Percentiles rank a stretch among this genome's conserved stretches.
phyloP scores from a whole-genome alignment of 306 rosid genomes.

The Casuarina glauca region DNA sequence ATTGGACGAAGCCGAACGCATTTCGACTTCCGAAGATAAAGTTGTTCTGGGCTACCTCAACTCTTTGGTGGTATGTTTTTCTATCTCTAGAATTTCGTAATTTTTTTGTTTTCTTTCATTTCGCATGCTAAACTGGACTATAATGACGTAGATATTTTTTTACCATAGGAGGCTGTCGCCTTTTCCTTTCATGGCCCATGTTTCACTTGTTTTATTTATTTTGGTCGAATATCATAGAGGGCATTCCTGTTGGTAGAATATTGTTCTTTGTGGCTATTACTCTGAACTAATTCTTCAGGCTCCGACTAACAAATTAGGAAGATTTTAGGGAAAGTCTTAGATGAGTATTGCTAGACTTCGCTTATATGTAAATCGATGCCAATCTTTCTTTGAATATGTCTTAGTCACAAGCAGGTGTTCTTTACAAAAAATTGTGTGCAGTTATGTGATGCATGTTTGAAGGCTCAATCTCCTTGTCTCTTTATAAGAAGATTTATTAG shows the following conservation, averaged over 20 bases:
- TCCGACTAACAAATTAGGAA: neutral
- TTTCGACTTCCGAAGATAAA: constrained; percentile 68
- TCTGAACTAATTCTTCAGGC: neutral
- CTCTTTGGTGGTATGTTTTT: constrained; percentile 80
- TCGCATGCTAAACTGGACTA: neutral
- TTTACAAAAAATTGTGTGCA: neutral
- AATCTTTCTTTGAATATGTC: neutral
- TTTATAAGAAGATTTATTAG: neutral
- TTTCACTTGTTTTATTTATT: neutral
- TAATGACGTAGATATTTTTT: neutral
- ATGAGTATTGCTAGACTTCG: neutral
- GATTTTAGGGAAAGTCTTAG: too few species aligned
- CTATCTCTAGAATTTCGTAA: neutral
- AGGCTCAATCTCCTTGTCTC: neutral
- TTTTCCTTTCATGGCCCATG: neutral
- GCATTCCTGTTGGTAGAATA: neutral
- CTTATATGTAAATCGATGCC: neutral
- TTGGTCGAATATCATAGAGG: neutral
- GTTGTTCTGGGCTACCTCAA: constrained; percentile 82
- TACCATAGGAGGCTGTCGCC: neutral
- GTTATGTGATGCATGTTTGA: neutral
- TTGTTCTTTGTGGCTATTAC: neutral
- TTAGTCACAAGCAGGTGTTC: neutral
- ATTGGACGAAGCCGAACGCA: constrained; percentile 69
- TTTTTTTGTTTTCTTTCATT: neutral